Base-by-base conservation (phyloP, 1,284 basidiomycete genomes). In the Leccinum solheimii region DNA sequence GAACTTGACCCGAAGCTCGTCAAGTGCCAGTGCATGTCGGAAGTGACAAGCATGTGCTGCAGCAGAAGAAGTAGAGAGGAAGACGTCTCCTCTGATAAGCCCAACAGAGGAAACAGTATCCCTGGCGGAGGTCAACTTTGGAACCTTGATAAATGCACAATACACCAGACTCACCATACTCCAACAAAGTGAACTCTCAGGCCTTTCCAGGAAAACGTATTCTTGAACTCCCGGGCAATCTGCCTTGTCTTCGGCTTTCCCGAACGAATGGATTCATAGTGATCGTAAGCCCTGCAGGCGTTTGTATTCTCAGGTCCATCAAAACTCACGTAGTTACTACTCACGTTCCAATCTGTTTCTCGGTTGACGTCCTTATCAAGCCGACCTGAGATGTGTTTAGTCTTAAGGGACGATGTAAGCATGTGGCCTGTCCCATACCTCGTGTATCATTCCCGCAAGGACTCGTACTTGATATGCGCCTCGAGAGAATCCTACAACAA, bases 391-490 rank as follows among this genome's bases (percentile, higher is more conserved):
- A 45, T 16, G 27, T 49, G 13, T 40, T 53, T 3, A n/a, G 16
- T 34, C 14, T 10, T 16, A 45, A 11, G 11, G 36, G 3, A 36
- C 14, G 9, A 34, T 19, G 16, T n/a, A 58, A 16, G 19, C 54
- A 7, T 19, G 19, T 26, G 27, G 36, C 53, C 40, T 21, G 23
- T 9, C 16, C 30, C 62, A n/a, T 57, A 76, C 78, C 60, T 65
- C 72, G 7, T 74, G 58, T 51, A 79, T 77, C 78, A 79, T 79
- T 2, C 64, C 77, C 0, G 78, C 76, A 2, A 80, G 59, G 1
- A 66, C 69, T 13, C 78, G 75, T 21, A 74, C 78, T 71, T 79
- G 78, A 63, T 23, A 81, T n/a, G 80, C 80, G 10, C 80, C 80
- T 14, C 52, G 52, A 21, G 79, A 81, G 62, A 81, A 82, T 11